Percentiles rank a stretch among this genome's conserved stretches.
Evolutionary conservation across 2,329 filamentous ascomycete genomes (phyloP).

Genomic region (Neofusicoccum parvum): DNA sequence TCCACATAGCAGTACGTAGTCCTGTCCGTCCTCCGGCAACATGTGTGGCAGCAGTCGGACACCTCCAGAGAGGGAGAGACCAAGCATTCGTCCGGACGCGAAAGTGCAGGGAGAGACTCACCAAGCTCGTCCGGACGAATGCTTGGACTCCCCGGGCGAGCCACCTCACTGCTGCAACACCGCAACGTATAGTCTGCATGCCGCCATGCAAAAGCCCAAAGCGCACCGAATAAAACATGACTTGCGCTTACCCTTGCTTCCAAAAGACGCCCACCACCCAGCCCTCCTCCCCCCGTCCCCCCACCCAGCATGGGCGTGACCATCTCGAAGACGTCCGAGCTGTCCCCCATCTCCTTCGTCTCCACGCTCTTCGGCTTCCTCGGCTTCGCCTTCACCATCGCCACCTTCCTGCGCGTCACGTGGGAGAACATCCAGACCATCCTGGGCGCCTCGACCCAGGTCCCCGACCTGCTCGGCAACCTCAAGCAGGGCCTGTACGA

Average conservation of each 20-base stretch:
- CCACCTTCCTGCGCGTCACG: slow-evolving; percentile 45
- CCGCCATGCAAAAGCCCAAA: not conserved
- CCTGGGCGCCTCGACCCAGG: slow-evolving; percentile 39
- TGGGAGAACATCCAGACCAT: slow-evolving; percentile 45
- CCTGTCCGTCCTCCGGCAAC: no score
- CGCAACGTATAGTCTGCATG: no score
- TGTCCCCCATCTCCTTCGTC: slow-evolving; percentile 39
- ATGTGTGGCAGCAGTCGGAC: no score
- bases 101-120: no score
- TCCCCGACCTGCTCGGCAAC: slow-evolving; percentile 43
- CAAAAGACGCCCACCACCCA: not conserved
- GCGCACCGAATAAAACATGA: not conserved
- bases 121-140: no score
- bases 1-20: slow-evolving; percentile 1
- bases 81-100: no score
- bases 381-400: slow-evolving; percentile 47
- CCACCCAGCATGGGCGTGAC: slow-evolving; percentile 33
- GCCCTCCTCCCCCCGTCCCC: not conserved
- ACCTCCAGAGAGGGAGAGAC: no score
- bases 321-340: slow-evolving; percentile 29
- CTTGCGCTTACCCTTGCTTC: not conserved
- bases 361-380: slow-evolving; percentile 44
- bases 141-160: no score
- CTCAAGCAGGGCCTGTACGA: slow-evolving; percentile 46
- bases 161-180: no score